These are phyloP conservation scores for Cinnamomum micranthum DNA, from an alignment of 164 flowering plant genomes.

Conservation along the genomic window DNA sequence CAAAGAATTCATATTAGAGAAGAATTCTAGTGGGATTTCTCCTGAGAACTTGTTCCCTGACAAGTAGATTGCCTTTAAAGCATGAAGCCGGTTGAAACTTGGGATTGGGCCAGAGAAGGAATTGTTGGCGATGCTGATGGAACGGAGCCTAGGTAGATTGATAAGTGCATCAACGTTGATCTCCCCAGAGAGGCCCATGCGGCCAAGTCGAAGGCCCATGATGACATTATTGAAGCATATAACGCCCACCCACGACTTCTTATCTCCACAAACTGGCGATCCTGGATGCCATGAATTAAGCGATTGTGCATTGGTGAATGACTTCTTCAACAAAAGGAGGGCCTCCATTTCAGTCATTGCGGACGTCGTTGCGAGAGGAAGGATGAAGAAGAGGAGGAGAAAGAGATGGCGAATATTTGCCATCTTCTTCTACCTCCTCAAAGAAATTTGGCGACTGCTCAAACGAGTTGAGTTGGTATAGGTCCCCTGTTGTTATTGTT, in stretches of 20 bases:
- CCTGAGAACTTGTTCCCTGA: slow-evolving; percentile 60
- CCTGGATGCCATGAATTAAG: slow-evolving; percentile 43
- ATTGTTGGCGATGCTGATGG: slow-evolving; percentile 48
- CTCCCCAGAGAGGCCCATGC: slow-evolving; percentile 44
- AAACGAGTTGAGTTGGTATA: background rate
- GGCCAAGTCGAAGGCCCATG: slow-evolving; percentile 41
- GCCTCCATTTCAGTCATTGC: slow-evolving; percentile 45
- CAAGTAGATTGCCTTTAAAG: slow-evolving; percentile 45
- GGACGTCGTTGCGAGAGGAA: slow-evolving; percentile 4
- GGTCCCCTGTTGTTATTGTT: background rate
- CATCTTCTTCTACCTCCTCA: slow-evolving; percentile 36
- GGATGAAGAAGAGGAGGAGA: slow-evolving; percentile 4
- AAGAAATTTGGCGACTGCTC: slow-evolving; percentile 31
- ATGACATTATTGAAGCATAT: slow-evolving; percentile 42
- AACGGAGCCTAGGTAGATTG: slow-evolving; percentile 31
- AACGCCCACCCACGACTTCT: slow-evolving; percentile 47
- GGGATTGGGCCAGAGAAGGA: slow-evolving; percentile 62
- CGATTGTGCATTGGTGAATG: slow-evolving; percentile 26
- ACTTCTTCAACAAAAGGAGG: slow-evolving; percentile 52
- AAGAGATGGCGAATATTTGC: slow-evolving; percentile 43
- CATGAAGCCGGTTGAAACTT: slow-evolving; percentile 43
- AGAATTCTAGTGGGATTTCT: slow-evolving; percentile 43
- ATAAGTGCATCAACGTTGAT: slow-evolving; percentile 44
- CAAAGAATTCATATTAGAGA: slow-evolving; percentile 40
- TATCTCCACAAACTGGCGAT: slow-evolving; percentile 33